Base-by-base conservation (phyloP, 2,329 filamentous ascomycete genomes). In the Chrysoporthe puriensis region DNA sequence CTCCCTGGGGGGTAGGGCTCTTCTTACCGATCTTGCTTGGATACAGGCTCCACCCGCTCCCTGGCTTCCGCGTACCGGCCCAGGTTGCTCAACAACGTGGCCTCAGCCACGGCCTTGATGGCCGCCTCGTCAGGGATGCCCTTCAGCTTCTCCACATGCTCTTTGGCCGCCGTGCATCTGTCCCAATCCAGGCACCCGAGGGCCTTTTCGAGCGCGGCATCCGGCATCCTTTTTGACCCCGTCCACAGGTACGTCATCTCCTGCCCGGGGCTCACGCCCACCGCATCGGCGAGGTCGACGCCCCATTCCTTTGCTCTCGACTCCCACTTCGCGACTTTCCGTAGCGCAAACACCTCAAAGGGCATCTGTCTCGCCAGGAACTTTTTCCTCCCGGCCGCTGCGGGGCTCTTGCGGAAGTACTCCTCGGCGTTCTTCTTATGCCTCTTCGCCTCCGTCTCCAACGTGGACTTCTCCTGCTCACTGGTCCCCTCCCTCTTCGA, bases 161-260 rank as follows among this genome's bases (percentile, higher is more conserved):
- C 80, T 0, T 77, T 74, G 4, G 77, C 70, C 6, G 80, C 81
- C 0, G 86, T 87, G 60, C 87, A 89, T 80, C 93, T 78, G 32
- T 82, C 80, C 86, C 87, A 97, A 0, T 83, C 81, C 13, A 97
- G 79, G n/a, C 85, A 85, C 0, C 76, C 79, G 48, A 93, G 76
- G 0, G 89, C 92, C 54, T 83, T 80, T 60, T 90, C 82, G 16
- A 97, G 81, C 69, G 95, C 86, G 0, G 80, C 79, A 0, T 79
- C 73, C 2, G 86, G 82, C 92, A 97, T 96, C 65, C 93, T 88
- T 78, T 92, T 95, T 73, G 88, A 89, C 0, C 94, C 95, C 74
- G 93, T 94, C 94, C 94, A 98, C 73, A 98, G 88, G 77, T 95
- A 97, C 14, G 91, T 90, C 91, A 98, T 97, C 81, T 98, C 96